Conservation (phyloP, 139 green algal species). For the Zygnema cylindricum region DNA sequence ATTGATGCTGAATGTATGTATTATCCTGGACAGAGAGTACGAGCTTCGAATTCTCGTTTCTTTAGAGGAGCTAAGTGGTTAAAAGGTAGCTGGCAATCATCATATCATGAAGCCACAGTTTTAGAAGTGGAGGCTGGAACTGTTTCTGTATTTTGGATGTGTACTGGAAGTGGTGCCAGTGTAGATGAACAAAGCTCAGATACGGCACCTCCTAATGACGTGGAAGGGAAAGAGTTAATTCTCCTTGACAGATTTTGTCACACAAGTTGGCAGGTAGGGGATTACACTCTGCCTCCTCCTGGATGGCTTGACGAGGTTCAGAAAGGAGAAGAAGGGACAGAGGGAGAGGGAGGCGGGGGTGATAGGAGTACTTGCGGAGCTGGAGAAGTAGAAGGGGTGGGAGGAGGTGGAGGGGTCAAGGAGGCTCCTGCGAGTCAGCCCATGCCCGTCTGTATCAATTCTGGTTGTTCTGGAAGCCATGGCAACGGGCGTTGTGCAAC, state of each 20-base stretch:
- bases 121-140: slow-evolving; percentile 49
- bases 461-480: background rate
- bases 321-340: background rate
- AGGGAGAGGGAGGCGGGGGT: background rate
- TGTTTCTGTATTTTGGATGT: slow-evolving; percentile 45
- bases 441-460: no score
- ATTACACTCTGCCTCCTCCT: background rate
- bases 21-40: slow-evolving; percentile 56
- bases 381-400: no score
- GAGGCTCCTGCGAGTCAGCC: background rate
- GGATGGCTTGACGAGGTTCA: slow-evolving; percentile 1
- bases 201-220: background rate
- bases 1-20: slow-evolving; percentile 51
- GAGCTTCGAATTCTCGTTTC: slow-evolving; percentile 3
- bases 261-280: slow-evolving; percentile 11
- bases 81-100: slow-evolving; percentile 40
- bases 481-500: background rate
- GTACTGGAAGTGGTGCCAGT: background rate
- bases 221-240: background rate
- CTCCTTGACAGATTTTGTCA: background rate
- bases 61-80: slow-evolving; percentile 57
- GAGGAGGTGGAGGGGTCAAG: background rate
- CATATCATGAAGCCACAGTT: slow-evolving; percentile 43
- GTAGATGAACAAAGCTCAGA: background rate
- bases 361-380: background rate